Base-by-base conservation (phyloP, 768 basidiomycete genomes). In the Dentipellis sp. region DNA sequence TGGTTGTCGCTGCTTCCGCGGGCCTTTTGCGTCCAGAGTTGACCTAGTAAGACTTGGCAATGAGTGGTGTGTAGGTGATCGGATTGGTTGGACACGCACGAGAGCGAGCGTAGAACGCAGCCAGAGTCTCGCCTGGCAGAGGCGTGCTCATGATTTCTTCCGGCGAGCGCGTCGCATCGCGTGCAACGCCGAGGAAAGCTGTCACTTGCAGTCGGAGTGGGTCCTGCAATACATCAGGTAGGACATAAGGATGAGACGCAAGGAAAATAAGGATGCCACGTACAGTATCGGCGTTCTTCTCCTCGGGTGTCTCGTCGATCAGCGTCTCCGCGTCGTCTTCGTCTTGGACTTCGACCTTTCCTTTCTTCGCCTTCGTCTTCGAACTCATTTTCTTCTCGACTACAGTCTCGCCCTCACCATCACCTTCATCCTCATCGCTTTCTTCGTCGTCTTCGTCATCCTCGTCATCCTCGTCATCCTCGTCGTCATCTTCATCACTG, bases 121-220 rank as follows among this genome's bases (percentile, higher is more conserved):
- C 84, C 8, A 94, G 70, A 0, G 87, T 88, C 68, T 95, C 93
- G 10, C 91, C 90, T 0, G 91, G 90, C 3, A 86, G 73, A 0
- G 93, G 93, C 0, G 91, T 93, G 62, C 84, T 87, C 23, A 87
- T 65, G 0, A 79, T 68, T 57, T 93, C 90, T 64, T 92, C 91
- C 0, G 78, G 73, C 1, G 86, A 80, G 4, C 83, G 75, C 1
- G 74, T 69, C 19, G 74, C 71, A 54, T 82, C 82, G 53, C 79
- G 81, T 8, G 83, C 69, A 0, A 84, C 83, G 4, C 83, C 87
- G 77, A 90, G 78, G 64, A 86, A 82, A 0, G 69, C 74, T 0
- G 72, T 69, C 1, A 79, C 80, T 56, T 72, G 67, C 17, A 69
- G 66, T 1, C 75, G 72, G 6, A 83, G 59, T 9, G 75, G 71